Evolutionary conservation across 2,329 filamentous ascomycete species (phyloP).

Genomic region (Penicillium sp.): DNA sequence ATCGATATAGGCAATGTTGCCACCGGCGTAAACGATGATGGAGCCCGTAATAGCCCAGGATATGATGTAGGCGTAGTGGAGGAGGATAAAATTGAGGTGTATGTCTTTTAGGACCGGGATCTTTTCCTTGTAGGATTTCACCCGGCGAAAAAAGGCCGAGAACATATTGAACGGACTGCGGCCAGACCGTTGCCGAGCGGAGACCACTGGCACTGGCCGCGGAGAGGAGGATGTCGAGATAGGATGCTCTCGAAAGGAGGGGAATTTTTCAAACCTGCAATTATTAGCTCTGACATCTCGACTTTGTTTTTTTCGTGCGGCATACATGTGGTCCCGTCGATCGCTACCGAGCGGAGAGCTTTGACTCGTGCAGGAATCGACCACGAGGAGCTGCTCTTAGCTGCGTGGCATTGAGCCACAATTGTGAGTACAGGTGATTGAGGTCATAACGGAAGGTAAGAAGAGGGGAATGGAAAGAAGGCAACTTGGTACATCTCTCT

Average conservation of each 20-base stretch:
- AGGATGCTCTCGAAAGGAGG: conserved; percentile 11
- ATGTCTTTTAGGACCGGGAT: conserved; percentile 33
- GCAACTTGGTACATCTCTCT: neutral
- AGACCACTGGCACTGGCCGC: conserved; percentile 8
- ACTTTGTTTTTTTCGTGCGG: neutral
- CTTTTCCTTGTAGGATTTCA: conserved; percentile 24
- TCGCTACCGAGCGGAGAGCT: conserved; percentile 14
- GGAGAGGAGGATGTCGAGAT: conserved; percentile 3
- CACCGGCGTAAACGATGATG: conserved; percentile 61
- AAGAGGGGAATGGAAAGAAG: neutral
- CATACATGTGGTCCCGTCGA: conserved; percentile 19
- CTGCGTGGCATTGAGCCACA: conserved; percentile 17
- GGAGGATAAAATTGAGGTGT: conserved; percentile 39
- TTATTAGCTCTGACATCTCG: conserved; percentile 1
- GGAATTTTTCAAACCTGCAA: conserved; percentile 15
- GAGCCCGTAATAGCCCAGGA: conserved; percentile 64
- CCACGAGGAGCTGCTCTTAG: conserved; percentile 12
- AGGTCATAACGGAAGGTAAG: conserved; percentile 2
- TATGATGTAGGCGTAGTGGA: conserved; percentile 67
- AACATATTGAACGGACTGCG: conserved; percentile 23
- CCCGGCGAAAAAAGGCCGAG: conserved; percentile 19
- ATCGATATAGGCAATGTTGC: conserved; percentile 68
- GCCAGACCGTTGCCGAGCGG: conserved; percentile 9
- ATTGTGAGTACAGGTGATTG: neutral
- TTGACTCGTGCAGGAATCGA: conserved; percentile 7